Conservation (phyloP, 83 land plant genomes). For the Isoetes engelmannii region DNA sequence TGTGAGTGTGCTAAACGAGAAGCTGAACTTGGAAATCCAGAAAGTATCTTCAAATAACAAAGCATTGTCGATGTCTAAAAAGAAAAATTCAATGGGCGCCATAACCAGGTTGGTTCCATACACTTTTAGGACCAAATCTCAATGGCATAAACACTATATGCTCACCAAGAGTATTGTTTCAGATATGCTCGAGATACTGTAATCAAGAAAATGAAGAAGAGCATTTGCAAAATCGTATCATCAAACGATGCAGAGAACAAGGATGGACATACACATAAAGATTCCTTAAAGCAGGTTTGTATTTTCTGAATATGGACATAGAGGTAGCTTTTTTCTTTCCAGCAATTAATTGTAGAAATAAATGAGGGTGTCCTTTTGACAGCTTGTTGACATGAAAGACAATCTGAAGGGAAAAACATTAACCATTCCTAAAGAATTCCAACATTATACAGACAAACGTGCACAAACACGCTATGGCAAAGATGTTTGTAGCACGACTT, state of each 20-base stretch:
- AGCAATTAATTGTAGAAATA: no score
- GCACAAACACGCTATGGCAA: constrained; percentile 1
- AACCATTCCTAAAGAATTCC: constrained; percentile 18
- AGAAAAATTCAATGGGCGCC: background rate
- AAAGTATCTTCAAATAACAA: background rate
- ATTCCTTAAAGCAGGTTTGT: background rate
- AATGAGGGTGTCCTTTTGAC: no score
- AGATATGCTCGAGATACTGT: constrained; percentile 13
- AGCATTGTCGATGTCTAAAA: background rate
- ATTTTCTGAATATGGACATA: background rate
- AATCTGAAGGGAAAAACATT: background rate
- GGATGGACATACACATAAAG: background rate
- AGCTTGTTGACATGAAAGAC: no score
- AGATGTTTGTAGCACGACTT: background rate
- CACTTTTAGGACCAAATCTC: background rate
- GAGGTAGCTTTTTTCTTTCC: no score
- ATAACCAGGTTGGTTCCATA: background rate
- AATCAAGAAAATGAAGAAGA: constrained; percentile 7
- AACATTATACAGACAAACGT: constrained; percentile 11
- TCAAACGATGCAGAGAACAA: background rate
- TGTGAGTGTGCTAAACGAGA: background rate
- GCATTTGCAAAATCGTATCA: background rate
- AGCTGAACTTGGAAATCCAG: background rate
- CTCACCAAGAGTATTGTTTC: background rate
- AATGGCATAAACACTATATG: background rate